phyloP scores from a whole-genome alignment of 106 monocot species.

The Allium cepa region DNA sequence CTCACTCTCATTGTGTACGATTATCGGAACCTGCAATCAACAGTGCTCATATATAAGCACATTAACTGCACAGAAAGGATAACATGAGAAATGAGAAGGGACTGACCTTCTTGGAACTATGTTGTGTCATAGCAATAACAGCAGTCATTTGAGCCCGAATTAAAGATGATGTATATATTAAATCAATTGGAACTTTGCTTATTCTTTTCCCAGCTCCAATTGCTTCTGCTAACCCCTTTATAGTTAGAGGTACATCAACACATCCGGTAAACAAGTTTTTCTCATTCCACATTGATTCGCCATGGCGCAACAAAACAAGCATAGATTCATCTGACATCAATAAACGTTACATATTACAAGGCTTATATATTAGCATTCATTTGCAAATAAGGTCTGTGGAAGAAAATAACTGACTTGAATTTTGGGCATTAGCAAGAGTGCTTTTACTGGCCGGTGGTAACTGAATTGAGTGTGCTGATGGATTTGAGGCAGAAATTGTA shows the following conservation, averaged over 20 bases:
- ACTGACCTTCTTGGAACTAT: constrained; percentile 73
- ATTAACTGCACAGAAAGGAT: background rate
- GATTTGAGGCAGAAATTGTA: no score
- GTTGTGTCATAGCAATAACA: constrained; percentile 91
- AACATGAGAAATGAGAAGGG: background rate
- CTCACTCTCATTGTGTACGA: constrained; percentile 70
- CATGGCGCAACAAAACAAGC: constrained; percentile 78
- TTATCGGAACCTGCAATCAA: constrained; percentile 50
- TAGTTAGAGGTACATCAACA: constrained; percentile 81
- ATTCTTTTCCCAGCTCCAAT: constrained; percentile 92
- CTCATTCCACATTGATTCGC: constrained; percentile 92
- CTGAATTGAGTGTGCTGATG: no score
- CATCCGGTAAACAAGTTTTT: constrained; percentile 90
- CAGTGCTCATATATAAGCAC: no score
- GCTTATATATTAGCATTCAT: background rate
- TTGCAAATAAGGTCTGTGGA: constrained; percentile 1
- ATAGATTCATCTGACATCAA: constrained; percentile 67
- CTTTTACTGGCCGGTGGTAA: no score
- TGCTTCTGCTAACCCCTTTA: constrained; percentile 83
- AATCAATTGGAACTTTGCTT: constrained; percentile 73
- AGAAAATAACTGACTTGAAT: background rate
- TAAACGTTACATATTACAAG: background rate
- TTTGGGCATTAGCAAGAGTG: no score
- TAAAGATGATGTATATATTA: constrained; percentile 69
- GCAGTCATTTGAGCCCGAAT: constrained; percentile 95